A percentile compares a stretch with the other conserved stretches of the same genome.
These are phyloP conservation scores for Boeremia lycopersici DNA, from an alignment of 2,329 filamentous ascomycete species.

Conservation along the genomic window DNA sequence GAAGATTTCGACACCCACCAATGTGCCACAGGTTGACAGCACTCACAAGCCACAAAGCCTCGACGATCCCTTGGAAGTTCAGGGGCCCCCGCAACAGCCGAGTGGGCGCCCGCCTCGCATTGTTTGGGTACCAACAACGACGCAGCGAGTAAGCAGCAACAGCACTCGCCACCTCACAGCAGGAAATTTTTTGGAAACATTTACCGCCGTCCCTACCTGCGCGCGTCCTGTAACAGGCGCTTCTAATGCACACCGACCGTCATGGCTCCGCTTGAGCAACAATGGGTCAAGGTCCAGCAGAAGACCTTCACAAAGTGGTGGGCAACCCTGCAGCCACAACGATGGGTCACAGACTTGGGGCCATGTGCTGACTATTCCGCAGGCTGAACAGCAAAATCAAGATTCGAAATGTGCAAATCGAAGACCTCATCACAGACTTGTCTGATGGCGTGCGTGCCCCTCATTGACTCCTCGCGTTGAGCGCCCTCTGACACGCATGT, in stretches of 20 bases:
- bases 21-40: slow-evolving; percentile 18
- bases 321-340: slow-evolving; percentile 32
- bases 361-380: slow-evolving; percentile 32
- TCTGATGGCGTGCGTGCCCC: slow-evolving; percentile 81
- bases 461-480: slow-evolving; percentile 14
- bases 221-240: slow-evolving; percentile 19
- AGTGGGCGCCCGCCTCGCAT: slow-evolving; percentile 36
- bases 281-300: slow-evolving; percentile 82
- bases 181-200: slow-evolving; percentile 16
- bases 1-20: not conserved
- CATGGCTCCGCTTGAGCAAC: slow-evolving; percentile 62
- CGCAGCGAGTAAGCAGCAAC: slow-evolving; percentile 25
- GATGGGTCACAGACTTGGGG: slow-evolving; percentile 6
- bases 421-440: slow-evolving; percentile 86
- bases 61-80: slow-evolving; percentile 16
- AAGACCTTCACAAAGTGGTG: slow-evolving; percentile 99
- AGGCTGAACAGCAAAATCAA: slow-evolving; percentile 97
- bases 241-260: slow-evolving; percentile 37
- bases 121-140: slow-evolving; percentile 41
- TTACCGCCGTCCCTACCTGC: slow-evolving; percentile 31
- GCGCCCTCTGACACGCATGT: slow-evolving; percentile 3
- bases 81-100: slow-evolving; percentile 34
- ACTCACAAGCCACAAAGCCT: slow-evolving; percentile 17
- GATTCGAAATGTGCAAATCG: slow-evolving; percentile 76
- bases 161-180: slow-evolving; percentile 1